Base-by-base conservation (phyloP, 73 alveolate genomes). In the Uronychia setigera region DNA sequence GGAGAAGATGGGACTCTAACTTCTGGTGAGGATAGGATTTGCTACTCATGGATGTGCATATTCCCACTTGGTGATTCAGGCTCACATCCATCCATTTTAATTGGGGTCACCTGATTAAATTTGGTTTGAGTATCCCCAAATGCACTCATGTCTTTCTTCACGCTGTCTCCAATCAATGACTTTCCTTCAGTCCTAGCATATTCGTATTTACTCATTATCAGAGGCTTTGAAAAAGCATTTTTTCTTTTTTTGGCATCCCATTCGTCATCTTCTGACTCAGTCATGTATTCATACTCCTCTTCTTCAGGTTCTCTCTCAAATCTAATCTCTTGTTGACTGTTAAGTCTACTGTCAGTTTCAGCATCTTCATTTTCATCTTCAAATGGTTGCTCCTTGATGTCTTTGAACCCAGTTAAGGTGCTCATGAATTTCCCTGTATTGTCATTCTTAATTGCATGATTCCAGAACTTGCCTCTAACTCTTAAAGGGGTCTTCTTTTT, bases 41-140 rank as follows among this genome's bases (percentile, higher is more conserved):
- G n/a, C n/a, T n/a, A n/a, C n/a, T n/a, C n/a, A n/a, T n/a, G n/a
- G n/a, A n/a, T n/a, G n/a, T n/a, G n/a, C n/a, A n/a, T n/a, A n/a
- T n/a, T n/a, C n/a, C n/a, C n/a, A n/a, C 67, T 46, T 46, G 67
- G 67, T 46, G 67, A 46, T 46, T 46, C 67, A 46, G 67, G n/a
- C n/a, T n/a, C n/a, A n/a, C n/a, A n/a, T n/a, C n/a, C 19, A 46
- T 46, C n/a, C 19, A 19, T 5, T 19, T 46, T 46, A 5, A 46
- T 46, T 5, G 67, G 67, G 67, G n/a, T 46, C 19, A 46, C 19
- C 67, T 46, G 67, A 19, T 46, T 46, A 46, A 46, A 19, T 46
- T 46, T 46, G 67, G 67, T 46, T 5, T 46, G 5, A 46, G 67
- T 11, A 19, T 46, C 67, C 67, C 19, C 67, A 46, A 46, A 19